Conservation (phyloP, 345 rosid species). For the Brassica carinata region DNA sequence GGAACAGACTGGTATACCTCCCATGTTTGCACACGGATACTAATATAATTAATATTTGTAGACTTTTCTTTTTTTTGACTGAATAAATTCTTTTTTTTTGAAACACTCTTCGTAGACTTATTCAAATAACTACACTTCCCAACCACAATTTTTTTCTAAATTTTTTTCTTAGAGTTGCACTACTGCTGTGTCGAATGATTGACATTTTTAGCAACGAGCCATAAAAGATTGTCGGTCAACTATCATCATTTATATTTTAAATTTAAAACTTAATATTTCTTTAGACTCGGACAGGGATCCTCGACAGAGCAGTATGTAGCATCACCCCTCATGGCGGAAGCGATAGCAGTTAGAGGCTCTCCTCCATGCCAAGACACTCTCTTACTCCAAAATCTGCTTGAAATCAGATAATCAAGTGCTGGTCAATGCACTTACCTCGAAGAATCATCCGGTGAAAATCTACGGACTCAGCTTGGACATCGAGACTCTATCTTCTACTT, state of each 20-base stretch:
- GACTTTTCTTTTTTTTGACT: not conserved
- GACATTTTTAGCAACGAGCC: slow-evolving; percentile 18
- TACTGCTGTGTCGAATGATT: not conserved
- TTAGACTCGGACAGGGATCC: too few species aligned
- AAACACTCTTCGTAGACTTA: not conserved
- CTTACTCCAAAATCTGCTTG: too few species aligned
- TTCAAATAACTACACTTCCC: slow-evolving; percentile 29
- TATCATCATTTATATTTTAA: not conserved
- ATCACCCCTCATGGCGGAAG: too few species aligned
- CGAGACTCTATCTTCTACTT: too few species aligned
- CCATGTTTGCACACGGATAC: slow-evolving; percentile 8
- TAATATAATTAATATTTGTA: not conserved
- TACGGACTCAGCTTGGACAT: too few species aligned
- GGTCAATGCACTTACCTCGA: too few species aligned
- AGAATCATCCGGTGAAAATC: too few species aligned
- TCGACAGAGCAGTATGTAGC: too few species aligned
- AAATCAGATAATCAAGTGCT: too few species aligned
- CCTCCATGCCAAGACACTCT: too few species aligned
- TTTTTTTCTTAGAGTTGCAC: not conserved
- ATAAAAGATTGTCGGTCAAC: slow-evolving; percentile 2
- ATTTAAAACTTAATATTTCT: too few species aligned
- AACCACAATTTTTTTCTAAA: slow-evolving; percentile 22
- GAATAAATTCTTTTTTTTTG: not conserved
- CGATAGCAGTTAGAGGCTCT: too few species aligned
- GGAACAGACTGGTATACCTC: slow-evolving; percentile 14